Evolutionary conservation across 2,329 filamentous ascomycete species (phyloP).

Genomic region (Pochonia chlamydosporia): DNA sequence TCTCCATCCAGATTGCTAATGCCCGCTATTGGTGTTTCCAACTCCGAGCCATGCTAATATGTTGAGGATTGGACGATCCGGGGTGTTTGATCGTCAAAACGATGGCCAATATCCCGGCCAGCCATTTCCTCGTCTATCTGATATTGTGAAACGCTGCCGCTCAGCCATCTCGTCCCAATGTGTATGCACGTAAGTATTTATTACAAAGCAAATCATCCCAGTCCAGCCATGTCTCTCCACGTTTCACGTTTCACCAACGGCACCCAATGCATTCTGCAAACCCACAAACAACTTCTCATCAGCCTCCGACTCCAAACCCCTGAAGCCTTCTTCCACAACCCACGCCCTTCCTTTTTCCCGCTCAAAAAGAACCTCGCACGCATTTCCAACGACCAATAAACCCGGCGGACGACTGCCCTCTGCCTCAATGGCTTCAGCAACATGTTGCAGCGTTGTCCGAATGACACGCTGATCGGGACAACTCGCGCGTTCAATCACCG

Average conservation of each 20-base stretch:
- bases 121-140: no score
- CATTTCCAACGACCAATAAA: conserved; percentile 74
- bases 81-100: no score
- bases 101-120: no score
- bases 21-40: not conserved
- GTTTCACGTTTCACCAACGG: not conserved
- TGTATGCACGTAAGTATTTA: no score
- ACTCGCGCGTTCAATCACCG: conserved; percentile 87
- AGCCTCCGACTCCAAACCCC: conserved; percentile 65
- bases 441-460: conserved; percentile 73
- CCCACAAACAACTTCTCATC: conserved; percentile 13
- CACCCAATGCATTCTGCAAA: not conserved
- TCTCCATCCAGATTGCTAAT: no score
- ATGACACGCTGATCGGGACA: conserved; percentile 94
- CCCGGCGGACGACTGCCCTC: conserved; percentile 88
- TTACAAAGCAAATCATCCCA: no score
- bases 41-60: not conserved
- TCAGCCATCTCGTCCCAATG: no score
- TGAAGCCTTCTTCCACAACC: conserved; percentile 84
- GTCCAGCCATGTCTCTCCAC: not conserved
- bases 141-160: no score
- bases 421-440: conserved; percentile 77
- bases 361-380: conserved; percentile 71
- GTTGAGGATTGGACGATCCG: no score
- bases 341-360: conserved; percentile 58